phyloP scores from a whole-genome alignment of 78 protist genomes.

The Dictyostelium firmibasis region DNA sequence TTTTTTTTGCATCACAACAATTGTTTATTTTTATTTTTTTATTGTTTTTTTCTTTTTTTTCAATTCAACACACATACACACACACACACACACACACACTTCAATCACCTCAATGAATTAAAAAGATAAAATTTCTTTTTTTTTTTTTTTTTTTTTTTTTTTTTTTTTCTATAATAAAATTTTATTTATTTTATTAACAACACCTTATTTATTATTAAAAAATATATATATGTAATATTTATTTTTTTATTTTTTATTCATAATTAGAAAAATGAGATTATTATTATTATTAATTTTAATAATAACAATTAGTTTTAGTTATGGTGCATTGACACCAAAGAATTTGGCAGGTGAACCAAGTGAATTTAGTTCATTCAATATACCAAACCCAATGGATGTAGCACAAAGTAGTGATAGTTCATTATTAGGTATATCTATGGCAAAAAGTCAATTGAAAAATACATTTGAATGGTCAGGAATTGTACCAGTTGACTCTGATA shows the following conservation, averaged over 20 bases:
- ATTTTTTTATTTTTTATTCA: no score
- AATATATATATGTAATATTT: no score
- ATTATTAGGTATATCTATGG: neutral
- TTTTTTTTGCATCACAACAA: neutral
- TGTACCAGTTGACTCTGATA: slow-evolving; percentile 47
- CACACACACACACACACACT: no score
- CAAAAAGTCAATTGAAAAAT: neutral
- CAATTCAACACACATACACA: no score
- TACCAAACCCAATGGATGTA: slow-evolving; percentile 54
- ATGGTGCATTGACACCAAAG: slow-evolving; percentile 40
- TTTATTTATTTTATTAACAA: no score
- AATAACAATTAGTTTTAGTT: neutral
- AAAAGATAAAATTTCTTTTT: no score
- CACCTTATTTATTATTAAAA: no score
- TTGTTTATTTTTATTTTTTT: no score
- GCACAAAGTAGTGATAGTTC: slow-evolving; percentile 50
- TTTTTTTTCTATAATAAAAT: no score
- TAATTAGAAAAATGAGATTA: slow-evolving; percentile 19
- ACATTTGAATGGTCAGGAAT: slow-evolving; percentile 40
- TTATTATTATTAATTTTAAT: neutral
- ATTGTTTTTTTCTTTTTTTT: no score
- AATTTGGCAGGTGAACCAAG: slow-evolving; percentile 53
- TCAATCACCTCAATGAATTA: no score
- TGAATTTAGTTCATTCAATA: slow-evolving; percentile 19
- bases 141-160: no score